Evolutionary conservation across 352 stramenopile species (phyloP).

Genomic region (Phytophthora aleatoria): DNA sequence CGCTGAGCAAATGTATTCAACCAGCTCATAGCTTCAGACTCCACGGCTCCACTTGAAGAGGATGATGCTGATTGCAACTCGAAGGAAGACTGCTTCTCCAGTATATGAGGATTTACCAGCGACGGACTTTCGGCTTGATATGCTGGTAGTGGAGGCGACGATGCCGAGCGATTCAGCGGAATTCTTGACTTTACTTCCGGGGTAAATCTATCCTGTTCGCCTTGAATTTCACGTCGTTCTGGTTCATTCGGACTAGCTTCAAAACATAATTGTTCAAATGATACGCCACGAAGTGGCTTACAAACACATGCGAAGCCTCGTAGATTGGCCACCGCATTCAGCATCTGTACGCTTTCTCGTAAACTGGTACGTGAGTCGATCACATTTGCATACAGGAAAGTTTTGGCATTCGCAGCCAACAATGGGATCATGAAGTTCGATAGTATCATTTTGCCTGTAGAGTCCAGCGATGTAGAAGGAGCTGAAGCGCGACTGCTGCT

Average conservation of each 20-base stretch:
- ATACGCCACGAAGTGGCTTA: conserved; percentile 51
- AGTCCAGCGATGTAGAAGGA: neutral
- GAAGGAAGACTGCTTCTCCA: conserved; percentile 11
- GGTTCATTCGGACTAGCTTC: conserved; percentile 33
- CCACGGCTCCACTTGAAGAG: neutral
- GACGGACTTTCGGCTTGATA: neutral
- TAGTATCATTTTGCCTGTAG: conserved; percentile 37
- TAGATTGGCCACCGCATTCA: conserved; percentile 70
- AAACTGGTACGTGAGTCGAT: conserved; percentile 73
- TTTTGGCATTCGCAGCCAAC: conserved; percentile 61
- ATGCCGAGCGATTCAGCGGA: conserved; percentile 32
- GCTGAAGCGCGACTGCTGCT: conserved; percentile 7
- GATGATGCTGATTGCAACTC: neutral
- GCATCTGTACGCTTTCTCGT: conserved; percentile 61
- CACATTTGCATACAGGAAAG: conserved; percentile 70
- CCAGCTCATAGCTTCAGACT: conserved; percentile 65
- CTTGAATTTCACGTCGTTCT: conserved; percentile 5
- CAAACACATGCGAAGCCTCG: conserved; percentile 61
- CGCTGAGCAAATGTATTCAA: conserved; percentile 65
- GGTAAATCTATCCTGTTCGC: conserved; percentile 12
- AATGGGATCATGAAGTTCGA: conserved; percentile 72
- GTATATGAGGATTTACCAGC: neutral
- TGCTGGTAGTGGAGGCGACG: conserved; percentile 6
- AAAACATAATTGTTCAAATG: conserved; percentile 58
- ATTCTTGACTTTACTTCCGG: conserved; percentile 24